Conservation (phyloP, 23 red algal genomes). For the Gracilaria gracilis region DNA sequence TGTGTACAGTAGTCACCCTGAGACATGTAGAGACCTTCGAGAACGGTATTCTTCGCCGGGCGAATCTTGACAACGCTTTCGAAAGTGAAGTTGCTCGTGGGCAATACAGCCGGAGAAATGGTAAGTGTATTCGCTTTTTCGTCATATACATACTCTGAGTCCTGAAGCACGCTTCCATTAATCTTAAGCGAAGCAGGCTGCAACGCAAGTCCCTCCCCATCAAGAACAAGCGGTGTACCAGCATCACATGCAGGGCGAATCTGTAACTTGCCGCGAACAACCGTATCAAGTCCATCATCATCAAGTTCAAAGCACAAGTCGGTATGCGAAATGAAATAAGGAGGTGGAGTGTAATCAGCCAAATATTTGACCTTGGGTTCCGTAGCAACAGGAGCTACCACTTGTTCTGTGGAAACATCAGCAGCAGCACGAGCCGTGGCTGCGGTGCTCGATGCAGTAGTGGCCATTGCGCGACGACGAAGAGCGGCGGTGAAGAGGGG, state of each 20-base stretch:
- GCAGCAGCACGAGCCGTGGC: background rate
- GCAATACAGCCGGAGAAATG: constrained; percentile 34
- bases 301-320: constrained; percentile 85
- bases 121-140: constrained; percentile 20
- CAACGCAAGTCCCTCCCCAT: constrained; percentile 71
- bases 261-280: constrained; percentile 55
- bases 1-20: constrained; percentile 94
- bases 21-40: constrained; percentile 94
- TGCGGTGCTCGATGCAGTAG: background rate
- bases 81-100: constrained; percentile 49
- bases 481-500: constrained; percentile 5
- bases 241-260: constrained; percentile 44
- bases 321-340: constrained; percentile 69
- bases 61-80: constrained; percentile 72
- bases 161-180: constrained; percentile 45
- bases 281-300: constrained; percentile 71
- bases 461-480: background rate
- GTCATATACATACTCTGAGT: constrained; percentile 62
- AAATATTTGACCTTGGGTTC: constrained; percentile 70
- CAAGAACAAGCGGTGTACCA: constrained; percentile 55
- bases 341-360: constrained; percentile 85
- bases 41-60: constrained; percentile 84
- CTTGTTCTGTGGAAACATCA: background rate
- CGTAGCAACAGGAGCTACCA: background rate
- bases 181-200: constrained; percentile 69